These are phyloP conservation scores for Tilletia horrida DNA, from an alignment of 1,284 basidiomycete genomes.

Conservation along the genomic window DNA sequence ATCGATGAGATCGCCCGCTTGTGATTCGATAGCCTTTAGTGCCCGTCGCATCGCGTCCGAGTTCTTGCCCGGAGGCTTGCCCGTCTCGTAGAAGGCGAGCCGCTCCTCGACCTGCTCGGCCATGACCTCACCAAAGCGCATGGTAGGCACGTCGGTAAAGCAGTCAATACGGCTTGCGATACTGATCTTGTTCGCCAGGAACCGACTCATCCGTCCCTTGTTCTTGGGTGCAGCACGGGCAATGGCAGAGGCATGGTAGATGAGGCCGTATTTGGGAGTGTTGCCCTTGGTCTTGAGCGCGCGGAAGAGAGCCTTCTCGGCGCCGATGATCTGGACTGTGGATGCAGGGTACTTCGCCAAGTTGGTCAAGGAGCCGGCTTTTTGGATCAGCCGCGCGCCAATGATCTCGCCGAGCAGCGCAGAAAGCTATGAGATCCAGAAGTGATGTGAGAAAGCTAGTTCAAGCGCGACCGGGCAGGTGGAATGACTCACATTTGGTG, in stretches of 20 bases:
- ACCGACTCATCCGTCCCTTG: constrained; percentile 96
- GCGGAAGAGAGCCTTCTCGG: constrained; percentile 96
- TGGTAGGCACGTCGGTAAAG: constrained; percentile 77
- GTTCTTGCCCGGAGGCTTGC: constrained; percentile 77
- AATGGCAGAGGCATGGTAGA: constrained; percentile 79
- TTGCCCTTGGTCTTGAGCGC: constrained; percentile 98
- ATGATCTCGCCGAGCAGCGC: constrained; percentile 94
- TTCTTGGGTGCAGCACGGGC: constrained; percentile 89
- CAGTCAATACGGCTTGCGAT: constrained; percentile 98
- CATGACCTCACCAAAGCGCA: constrained; percentile 92
- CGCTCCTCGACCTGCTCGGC: constrained; percentile 93
- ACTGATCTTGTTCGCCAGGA: constrained; percentile 98
- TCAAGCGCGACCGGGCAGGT: too few relatives aligned
- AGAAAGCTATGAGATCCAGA: constrained; percentile 49
- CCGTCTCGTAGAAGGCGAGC: constrained; percentile 79
- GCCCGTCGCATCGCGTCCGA: constrained; percentile 85
- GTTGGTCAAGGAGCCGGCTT: constrained; percentile 89
- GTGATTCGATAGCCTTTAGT: constrained; percentile 64
- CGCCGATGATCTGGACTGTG: constrained; percentile 96
- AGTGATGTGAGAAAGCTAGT: not conserved
- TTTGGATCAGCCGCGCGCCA: constrained; percentile 90
- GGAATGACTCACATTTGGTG: constrained; percentile 75
- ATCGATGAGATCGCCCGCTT: constrained; percentile 66
- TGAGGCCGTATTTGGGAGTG: constrained; percentile 95
- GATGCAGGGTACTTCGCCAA: constrained; percentile 95